These are phyloP conservation scores for Przewalskia tangutica DNA, from an alignment of 257 asterid genomes.

Conservation along the genomic window DNA sequence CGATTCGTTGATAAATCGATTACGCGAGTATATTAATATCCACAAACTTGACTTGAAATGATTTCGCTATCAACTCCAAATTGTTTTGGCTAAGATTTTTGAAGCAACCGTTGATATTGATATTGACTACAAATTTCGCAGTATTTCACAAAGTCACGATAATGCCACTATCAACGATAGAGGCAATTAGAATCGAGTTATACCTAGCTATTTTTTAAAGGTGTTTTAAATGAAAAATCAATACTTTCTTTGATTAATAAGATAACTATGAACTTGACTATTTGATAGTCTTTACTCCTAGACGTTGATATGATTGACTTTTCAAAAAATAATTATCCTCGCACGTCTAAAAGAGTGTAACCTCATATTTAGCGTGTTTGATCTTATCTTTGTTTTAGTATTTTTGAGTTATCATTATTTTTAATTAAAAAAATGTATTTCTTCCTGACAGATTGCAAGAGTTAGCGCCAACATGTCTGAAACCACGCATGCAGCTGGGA, in stretches of 20 bases:
- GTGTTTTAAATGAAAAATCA: neutral
- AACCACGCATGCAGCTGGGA: neutral
- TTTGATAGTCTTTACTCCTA: no score
- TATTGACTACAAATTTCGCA: neutral
- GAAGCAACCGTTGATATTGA: neutral
- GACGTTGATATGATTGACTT: no score
- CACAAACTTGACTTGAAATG: neutral
- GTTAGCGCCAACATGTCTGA: conserved; percentile 1
- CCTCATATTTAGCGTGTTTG: neutral
- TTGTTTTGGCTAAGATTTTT: neutral
- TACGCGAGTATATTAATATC: neutral
- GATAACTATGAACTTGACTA: neutral
- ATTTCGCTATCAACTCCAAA: neutral
- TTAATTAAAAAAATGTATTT: neutral
- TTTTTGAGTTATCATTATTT: neutral
- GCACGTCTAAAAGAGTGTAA: neutral
- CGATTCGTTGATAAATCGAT: neutral
- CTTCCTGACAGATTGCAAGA: neutral
- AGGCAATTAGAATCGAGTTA: neutral
- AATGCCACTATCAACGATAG: neutral
- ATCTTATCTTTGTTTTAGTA: neutral
- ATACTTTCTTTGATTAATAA: neutral
- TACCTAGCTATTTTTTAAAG: neutral
- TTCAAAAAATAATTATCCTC: no score
- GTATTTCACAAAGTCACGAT: neutral